Evolutionary conservation across 352 stramenopile genomes (phyloP).

Genomic region (Phytopythium ostracodes): DNA sequence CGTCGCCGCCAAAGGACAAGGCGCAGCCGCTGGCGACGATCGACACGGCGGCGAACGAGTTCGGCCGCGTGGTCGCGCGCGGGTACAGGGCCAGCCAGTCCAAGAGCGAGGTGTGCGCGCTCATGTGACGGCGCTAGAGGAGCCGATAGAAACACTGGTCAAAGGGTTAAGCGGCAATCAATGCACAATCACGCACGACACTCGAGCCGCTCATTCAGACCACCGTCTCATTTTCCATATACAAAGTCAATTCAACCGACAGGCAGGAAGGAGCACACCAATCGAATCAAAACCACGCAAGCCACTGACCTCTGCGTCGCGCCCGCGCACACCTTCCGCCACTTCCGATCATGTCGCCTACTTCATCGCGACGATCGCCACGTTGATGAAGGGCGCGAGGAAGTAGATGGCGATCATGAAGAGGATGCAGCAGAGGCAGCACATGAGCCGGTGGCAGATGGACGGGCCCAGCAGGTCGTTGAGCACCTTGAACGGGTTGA

Average conservation of each 20-base stretch:
- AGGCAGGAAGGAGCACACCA: background rate
- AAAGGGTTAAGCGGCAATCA: background rate
- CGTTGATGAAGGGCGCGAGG: slow-evolving; percentile 81
- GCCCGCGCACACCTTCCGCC: no score
- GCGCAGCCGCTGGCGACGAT: background rate
- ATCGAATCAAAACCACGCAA: background rate
- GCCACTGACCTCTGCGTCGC: background rate
- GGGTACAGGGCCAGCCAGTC: slow-evolving; percentile 24
- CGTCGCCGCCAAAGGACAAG: background rate
- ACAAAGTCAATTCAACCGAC: background rate
- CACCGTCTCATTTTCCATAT: background rate
- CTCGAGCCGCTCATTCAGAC: background rate
- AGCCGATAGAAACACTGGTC: background rate
- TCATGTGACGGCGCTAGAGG: background rate
- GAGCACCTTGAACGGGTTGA: slow-evolving; percentile 91
- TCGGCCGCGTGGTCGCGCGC: slow-evolving; percentile 23
- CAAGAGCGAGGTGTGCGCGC: slow-evolving; percentile 37
- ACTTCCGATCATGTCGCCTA: no score
- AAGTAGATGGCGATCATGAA: slow-evolving; percentile 88
- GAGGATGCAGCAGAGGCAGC: slow-evolving; percentile 81
- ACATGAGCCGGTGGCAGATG: slow-evolving; percentile 82
- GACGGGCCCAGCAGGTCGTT: slow-evolving; percentile 83
- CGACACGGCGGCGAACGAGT: slow-evolving; percentile 9
- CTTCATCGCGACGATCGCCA: slow-evolving; percentile 73
- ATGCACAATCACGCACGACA: background rate